These are phyloP conservation scores for Volvox carteri DNA, from an alignment of 163 green algal species.

Conservation along the genomic window DNA sequence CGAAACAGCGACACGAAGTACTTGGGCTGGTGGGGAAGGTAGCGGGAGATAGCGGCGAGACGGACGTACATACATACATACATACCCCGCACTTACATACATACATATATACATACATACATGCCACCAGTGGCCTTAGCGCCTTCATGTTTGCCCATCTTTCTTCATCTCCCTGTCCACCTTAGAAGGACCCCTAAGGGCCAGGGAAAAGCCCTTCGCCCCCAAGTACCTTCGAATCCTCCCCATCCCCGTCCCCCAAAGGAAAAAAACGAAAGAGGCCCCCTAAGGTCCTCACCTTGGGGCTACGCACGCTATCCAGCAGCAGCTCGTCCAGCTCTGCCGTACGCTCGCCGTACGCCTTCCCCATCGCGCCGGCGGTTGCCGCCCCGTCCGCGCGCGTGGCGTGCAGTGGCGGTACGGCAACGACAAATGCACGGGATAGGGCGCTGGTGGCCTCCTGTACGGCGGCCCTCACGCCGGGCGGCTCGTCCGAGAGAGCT, in stretches of 20 bases:
- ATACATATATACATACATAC: neutral
- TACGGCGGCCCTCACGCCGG: slow-evolving; percentile 81
- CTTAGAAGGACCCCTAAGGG: no score
- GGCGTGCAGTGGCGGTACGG: neutral
- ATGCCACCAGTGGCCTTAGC: no score
- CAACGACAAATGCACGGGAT: slow-evolving; percentile 76
- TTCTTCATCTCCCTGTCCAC: no score
- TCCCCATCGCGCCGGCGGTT: neutral
- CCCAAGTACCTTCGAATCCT: no score
- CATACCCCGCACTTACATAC: neutral
- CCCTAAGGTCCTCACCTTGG: slow-evolving; percentile 16
- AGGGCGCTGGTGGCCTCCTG: slow-evolving; percentile 81
- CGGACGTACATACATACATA: neutral
- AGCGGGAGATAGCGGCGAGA: no score
- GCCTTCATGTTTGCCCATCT: no score
- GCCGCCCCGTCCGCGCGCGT: neutral
- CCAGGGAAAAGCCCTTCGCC: no score
- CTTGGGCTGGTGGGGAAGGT: no score
- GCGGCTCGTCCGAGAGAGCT: slow-evolving; percentile 81
- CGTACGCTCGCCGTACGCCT: slow-evolving; percentile 2
- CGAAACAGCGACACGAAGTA: no score
- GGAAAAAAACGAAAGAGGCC: no score
- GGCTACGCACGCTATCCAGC: slow-evolving; percentile 66
- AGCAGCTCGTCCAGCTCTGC: slow-evolving; percentile 76
- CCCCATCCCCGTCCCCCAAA: no score